Evolutionary conservation across 345 rosid genomes (phyloP).

Genomic region (Eucalyptus regnans): DNA sequence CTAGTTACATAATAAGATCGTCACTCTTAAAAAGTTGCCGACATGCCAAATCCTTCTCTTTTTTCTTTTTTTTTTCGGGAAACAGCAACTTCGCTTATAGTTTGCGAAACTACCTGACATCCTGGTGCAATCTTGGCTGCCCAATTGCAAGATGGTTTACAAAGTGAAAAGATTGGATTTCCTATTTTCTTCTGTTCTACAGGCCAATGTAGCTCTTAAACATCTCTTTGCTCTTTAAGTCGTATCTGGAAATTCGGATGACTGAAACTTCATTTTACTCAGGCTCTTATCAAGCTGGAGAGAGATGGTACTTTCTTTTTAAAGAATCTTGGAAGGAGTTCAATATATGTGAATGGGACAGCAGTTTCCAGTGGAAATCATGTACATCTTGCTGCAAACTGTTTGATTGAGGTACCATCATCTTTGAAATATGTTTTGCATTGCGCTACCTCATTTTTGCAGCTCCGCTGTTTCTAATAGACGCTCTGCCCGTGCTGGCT

Average conservation of each 20-base stretch:
- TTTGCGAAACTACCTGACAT: not conserved
- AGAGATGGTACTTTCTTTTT: conserved; percentile 44
- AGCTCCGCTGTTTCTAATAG: not conserved
- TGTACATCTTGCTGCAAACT: conserved; percentile 20
- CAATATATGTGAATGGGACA: conserved; percentile 42
- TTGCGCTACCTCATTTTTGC: not conserved
- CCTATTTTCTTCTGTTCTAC: not conserved
- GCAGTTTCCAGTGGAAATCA: conserved; percentile 31
- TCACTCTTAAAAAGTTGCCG: not conserved
- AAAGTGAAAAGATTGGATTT: not conserved
- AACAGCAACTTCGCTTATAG: not conserved
- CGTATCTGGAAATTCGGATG: not conserved
- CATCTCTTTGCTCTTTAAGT: not conserved
- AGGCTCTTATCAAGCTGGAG: conserved; percentile 68
- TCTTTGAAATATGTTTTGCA: not conserved
- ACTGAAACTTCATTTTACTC: not conserved
- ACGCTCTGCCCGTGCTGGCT: not conserved
- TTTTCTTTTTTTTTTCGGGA: not conserved
- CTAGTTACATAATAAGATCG: not conserved
- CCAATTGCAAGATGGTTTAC: not conserved
- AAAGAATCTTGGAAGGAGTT: conserved; percentile 58
- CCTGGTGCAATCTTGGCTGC: not conserved
- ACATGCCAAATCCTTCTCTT: not conserved
- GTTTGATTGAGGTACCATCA: conserved; percentile 50
- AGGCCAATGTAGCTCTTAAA: not conserved